A percentile compares a stretch with the other conserved stretches of the same genome.
These are phyloP conservation scores for Linnemannia hyalina DNA, from an alignment of 192 early-diverging fungal genomes.

Conservation along the genomic window DNA sequence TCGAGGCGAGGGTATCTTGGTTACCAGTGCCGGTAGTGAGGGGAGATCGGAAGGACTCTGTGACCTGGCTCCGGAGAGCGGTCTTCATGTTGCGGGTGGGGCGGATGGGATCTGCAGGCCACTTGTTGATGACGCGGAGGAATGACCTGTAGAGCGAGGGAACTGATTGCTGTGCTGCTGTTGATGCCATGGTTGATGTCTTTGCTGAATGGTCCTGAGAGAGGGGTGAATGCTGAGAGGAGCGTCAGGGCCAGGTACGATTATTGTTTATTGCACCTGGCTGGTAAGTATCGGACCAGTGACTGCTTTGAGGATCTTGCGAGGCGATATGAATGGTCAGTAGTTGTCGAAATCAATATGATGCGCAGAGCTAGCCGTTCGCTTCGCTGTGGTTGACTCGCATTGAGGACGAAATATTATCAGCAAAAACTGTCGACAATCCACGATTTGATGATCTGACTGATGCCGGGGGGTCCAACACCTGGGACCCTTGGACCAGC, in stretches of 20 bases:
- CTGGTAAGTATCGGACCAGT: not conserved
- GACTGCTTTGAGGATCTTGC: not conserved
- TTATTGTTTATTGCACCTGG: not conserved
- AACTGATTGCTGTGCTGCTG: slow-evolving; percentile 12
- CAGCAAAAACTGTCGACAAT: no score
- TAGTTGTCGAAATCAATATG: no score
- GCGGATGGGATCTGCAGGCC: slow-evolving; percentile 78
- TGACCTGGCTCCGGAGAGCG: slow-evolving; percentile 65
- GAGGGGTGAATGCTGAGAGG: not conserved
- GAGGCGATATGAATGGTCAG: not conserved
- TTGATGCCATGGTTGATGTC: slow-evolving; percentile 4
- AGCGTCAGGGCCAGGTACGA: not conserved
- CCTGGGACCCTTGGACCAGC: not conserved
- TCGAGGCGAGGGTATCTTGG: slow-evolving; percentile 31
- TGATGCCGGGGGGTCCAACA: not conserved
- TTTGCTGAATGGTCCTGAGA: slow-evolving; percentile 4
- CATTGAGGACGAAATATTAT: no score
- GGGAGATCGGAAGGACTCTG: slow-evolving; percentile 60
- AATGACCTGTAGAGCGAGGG: slow-evolving; percentile 69
- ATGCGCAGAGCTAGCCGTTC: no score
- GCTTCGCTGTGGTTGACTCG: no score
- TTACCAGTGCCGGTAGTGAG: slow-evolving; percentile 29
- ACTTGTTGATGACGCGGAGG: slow-evolving; percentile 67
- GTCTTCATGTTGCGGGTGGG: slow-evolving; percentile 78
- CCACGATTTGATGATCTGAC: not conserved